Evolutionary conservation across 495 filamentous ascomycete species (phyloP).

Genomic region (Polyplosphaeria fusca): DNA sequence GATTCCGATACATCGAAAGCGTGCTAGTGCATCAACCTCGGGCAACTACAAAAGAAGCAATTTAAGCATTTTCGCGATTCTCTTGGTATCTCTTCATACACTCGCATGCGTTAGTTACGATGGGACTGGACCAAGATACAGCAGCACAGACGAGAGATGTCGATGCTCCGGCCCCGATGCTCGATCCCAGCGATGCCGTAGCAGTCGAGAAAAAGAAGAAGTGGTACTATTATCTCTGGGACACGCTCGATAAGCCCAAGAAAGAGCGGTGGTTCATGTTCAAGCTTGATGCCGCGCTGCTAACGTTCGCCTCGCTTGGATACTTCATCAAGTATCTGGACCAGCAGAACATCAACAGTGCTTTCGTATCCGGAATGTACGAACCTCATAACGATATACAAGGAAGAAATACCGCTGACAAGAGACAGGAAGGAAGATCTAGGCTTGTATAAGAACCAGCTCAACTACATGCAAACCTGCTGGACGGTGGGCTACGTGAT

Average conservation of each 20-base stretch:
- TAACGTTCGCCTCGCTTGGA: constrained; percentile 29
- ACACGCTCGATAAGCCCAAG: constrained; percentile 26
- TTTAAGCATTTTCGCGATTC: too few relatives aligned
- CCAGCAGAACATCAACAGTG: constrained; percentile 57
- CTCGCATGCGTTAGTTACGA: neutral
- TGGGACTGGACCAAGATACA: neutral
- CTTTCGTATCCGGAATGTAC: constrained; percentile 46
- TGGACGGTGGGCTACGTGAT: constrained; percentile 66
- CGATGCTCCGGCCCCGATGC: neutral
- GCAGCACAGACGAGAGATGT: neutral
- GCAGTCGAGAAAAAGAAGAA: constrained; percentile 1
- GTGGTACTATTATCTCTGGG: constrained; percentile 26
- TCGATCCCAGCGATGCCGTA: neutral
- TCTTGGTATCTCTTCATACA: neutral
- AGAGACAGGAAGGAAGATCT: constrained; percentile 32
- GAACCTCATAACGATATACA: neutral
- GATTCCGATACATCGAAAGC: neutral
- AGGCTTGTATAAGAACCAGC: constrained; percentile 28
- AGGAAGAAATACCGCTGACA: neutral
- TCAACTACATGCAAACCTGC: constrained; percentile 42
- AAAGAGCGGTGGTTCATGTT: constrained; percentile 31
- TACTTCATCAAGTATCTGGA: constrained; percentile 62
- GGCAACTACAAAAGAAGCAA: neutral
- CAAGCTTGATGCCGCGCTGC: constrained; percentile 32
- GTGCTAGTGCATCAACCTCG: neutral